Base-by-base conservation (phyloP, 208 protist species). In the Trypanosoma avium region DNA sequence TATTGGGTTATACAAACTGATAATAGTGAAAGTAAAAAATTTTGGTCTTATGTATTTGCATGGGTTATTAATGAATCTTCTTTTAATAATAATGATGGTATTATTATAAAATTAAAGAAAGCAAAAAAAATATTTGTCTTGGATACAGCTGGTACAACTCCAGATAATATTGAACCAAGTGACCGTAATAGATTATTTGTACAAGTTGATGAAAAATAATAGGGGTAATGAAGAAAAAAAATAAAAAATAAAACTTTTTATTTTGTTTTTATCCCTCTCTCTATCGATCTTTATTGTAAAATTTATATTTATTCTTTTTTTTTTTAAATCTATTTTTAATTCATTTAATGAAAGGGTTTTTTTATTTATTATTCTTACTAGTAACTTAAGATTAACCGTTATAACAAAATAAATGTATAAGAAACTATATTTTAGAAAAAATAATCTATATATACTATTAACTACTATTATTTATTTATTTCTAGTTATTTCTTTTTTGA, bases 61-160 rank as follows among this genome's bases (percentile, higher is more conserved):
- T 71, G 65, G 65, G 22, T 71, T 15, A 29, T 55, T 9, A 71
- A 71, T 53, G 56, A 71, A 53, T 45, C 55, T 38, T 30, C 55
- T 32, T 8, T 42, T 22, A 42, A 45, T 3, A 55, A 48, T 17
- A 50, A 50, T 21, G 29, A 52, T 48, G 56, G 45, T 42, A 21
- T 62, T 22, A 42, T 71, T 40, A 21, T n/a, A 29, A n/a, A 7
- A 19, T 35, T 71, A 10, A 54, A 46, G 29, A 19, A n/a, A 21
- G 42, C 8, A 29, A 48, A 48, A 24, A 65, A 63, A 22, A 42
- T 71, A 21, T 46, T 55, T 43, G 65, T 71, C 13, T 32, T 71
- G 21, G 65, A 65, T 46, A 24, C 65, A n/a, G 29, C 19, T n/a
- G 46, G 49, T 12, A 24, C 42, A 53, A 71, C 53, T 21, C 33